phyloP scores from a whole-genome alignment of 352 stramenopile species.

The Hyaloperonospora brassicae region DNA sequence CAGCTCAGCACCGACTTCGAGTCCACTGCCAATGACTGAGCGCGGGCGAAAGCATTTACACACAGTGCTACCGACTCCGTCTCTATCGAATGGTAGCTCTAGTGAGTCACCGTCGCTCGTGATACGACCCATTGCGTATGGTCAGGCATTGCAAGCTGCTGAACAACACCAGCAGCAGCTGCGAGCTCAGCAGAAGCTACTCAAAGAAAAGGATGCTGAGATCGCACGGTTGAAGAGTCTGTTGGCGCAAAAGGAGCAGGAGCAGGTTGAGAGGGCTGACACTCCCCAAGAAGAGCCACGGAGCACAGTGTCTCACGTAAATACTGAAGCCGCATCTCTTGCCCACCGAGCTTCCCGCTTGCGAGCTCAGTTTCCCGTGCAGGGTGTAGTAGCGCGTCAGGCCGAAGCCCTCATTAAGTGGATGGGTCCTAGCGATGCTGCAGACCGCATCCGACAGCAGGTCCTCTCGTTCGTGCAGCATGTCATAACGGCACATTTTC shows the following conservation, averaged over 20 bases:
- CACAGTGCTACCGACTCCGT: slow-evolving; percentile 17
- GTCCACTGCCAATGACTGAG: slow-evolving; percentile 3
- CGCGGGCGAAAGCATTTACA: slow-evolving; percentile 25
- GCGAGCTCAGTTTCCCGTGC: slow-evolving; percentile 33
- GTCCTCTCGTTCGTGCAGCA: slow-evolving; percentile 60
- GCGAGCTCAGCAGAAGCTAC: slow-evolving; percentile 42
- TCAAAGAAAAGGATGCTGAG: slow-evolving; percentile 63
- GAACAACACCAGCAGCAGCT: slow-evolving; percentile 61
- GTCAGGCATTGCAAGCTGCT: slow-evolving; percentile 53
- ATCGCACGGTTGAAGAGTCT: slow-evolving; percentile 42
- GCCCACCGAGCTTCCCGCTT: slow-evolving; percentile 19
- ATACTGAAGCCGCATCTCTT: slow-evolving; percentile 20
- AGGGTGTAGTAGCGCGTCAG: slow-evolving; percentile 21
- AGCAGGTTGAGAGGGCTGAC: slow-evolving; percentile 2
- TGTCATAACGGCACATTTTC: slow-evolving; percentile 51
- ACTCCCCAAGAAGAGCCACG: slow-evolving; percentile 8
- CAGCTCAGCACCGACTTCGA: slow-evolving; percentile 7
- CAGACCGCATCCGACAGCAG: slow-evolving; percentile 52
- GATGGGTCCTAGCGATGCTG: slow-evolving; percentile 56
- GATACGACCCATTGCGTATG: slow-evolving; percentile 63
- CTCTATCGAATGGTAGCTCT: slow-evolving; percentile 5
- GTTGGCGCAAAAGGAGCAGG: slow-evolving; percentile 25
- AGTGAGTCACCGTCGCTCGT: slow-evolving; percentile 41
- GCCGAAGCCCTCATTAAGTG: slow-evolving; percentile 50
- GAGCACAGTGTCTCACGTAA: slow-evolving; percentile 5